phyloP scores from a whole-genome alignment of 495 filamentous ascomycete genomes.

The Penicillium tannophilum region DNA sequence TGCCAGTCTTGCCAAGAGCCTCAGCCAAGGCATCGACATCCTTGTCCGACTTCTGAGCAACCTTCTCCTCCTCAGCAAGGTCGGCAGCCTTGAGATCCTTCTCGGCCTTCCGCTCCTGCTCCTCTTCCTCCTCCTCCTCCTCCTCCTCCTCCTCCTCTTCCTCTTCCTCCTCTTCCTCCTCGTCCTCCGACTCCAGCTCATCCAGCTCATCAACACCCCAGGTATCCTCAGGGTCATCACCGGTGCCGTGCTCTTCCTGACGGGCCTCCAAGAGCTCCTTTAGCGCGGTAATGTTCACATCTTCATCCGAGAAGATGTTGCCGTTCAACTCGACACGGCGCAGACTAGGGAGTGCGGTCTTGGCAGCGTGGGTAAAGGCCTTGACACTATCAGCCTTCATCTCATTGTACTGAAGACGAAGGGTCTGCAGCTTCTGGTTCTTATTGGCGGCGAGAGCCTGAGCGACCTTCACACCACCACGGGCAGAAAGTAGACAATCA shows the following conservation, averaged over 20 bases:
- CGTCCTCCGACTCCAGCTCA: slow-evolving; percentile 67
- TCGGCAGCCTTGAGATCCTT: slow-evolving; percentile 68
- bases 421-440: slow-evolving; percentile 74
- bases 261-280: slow-evolving; percentile 53
- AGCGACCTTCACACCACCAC: slow-evolving; percentile 74
- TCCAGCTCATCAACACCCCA: slow-evolving; percentile 87
- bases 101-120: slow-evolving; percentile 59
- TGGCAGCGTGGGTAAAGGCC: slow-evolving; percentile 64
- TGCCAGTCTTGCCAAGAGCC: slow-evolving; percentile 65
- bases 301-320: slow-evolving; percentile 90
- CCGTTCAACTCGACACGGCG: slow-evolving; percentile 91
- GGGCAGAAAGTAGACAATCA: slow-evolving; percentile 81
- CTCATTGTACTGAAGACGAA: slow-evolving; percentile 93
- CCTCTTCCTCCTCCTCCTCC: slow-evolving; percentile 69
- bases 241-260: slow-evolving; percentile 58
- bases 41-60: slow-evolving; percentile 69
- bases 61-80: slow-evolving; percentile 71
- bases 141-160: slow-evolving; percentile 69
- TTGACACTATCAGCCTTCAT: slow-evolving; percentile 75
- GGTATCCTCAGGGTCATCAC: slow-evolving; percentile 56
- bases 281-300: slow-evolving; percentile 58
- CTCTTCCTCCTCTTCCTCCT: slow-evolving; percentile 70
- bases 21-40: slow-evolving; percentile 81
- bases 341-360: slow-evolving; percentile 65
- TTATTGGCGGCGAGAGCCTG: slow-evolving; percentile 70